Base-by-base conservation (phyloP, 1,284 basidiomycete species). In the Butyriboletus appendiculatus region DNA sequence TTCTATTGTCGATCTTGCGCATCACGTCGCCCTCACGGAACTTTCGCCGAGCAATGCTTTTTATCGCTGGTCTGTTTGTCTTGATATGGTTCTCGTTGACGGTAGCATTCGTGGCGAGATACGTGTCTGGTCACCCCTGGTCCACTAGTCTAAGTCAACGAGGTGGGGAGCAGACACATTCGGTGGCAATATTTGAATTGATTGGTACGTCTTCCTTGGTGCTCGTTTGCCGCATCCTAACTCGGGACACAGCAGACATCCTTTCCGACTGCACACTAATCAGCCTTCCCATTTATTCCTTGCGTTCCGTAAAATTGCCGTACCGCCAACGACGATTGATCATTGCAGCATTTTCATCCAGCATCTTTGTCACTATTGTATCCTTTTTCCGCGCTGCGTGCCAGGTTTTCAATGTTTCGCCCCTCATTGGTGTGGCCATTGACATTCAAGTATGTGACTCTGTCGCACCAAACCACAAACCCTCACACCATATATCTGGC, bases 1-100 rank as follows among this genome's bases (percentile, higher is more conserved):
- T 66, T 28, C 35, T 70, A 18, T 40, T 58, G 20, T 69, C 67
- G 5, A 53, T 67, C 18, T 20, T 50, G 16, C 65, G 45, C n/a
- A 45, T 67, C 34, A 49, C 50, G 16, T 44, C 40, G 5, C 47
- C 50, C 22, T 45, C 52, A 18, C 58, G 32, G 16, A 53, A 38
- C 14, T 41, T 48, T n/a, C 62, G 53, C 34, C 55, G 52, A 34
- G 37, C 38, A 43, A 52, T 58, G 40, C 12, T 59, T 42, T n/a
- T 42, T 20, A 35, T 47, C 9, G 44, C 56, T 20, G 44, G 35
- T 16, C 28, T 52, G 9, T 64, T 64, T 39, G 38, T 55, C 18
- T 42, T 52, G 42, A 45, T 16, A n/a, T 68, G 53, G 52, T 33
- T 40, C 6, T 53, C 48, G 16, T 37, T 61, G 20, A 51, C 16